Base-by-base conservation (phyloP, 495 filamentous ascomycete species). In the Xylaria acuta region DNA sequence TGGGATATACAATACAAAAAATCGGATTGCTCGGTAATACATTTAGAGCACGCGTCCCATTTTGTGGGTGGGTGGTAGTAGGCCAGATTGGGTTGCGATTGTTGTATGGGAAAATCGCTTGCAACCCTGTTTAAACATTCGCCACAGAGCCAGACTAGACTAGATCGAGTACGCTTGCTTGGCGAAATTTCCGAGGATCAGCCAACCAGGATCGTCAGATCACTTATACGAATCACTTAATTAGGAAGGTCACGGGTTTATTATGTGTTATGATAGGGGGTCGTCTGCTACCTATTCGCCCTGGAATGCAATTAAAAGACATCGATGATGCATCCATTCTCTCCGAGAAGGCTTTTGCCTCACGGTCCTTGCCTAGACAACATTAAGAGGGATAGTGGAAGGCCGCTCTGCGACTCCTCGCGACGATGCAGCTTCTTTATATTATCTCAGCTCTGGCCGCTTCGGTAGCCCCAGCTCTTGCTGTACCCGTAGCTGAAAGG, bases 351-450 rank as follows among this genome's bases (percentile, higher is more conserved):
- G 45, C 63, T 66, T n/a, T 66, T 45, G 45, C 27, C 45, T 51
- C 38, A 14, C 41, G 27, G 12, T 47, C 2, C 40, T 18, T 53
- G 3, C 12, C 2, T 5, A 3, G 45, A 51, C 27, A 66, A 51
- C 25, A 25, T 66, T 0, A 30, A 67, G 65, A 54, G 65, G 36
- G 3, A 14, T 40, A 67, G 64, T 27, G n/a, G 47, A 30, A 36
- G 47, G 12, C 43, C 11, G 34, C 47, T 32, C 20, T n/a, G 16
- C 30, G 25, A 54, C 34, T 25, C 12, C 5, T 58, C 38, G 53
- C 45, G 30, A 71, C 67, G 32, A 77, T 76, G 74, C 73, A 68
- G 62, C 14, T 67, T 30, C 12, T 68, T 20, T 73, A 38, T 45
- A 71, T 71, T 43, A 2, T 67, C 43, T 65, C 70, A 51, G n/a